Evolutionary conservation across 768 basidiomycete genomes (phyloP).

Genomic region (Calocybe cyanea): DNA sequence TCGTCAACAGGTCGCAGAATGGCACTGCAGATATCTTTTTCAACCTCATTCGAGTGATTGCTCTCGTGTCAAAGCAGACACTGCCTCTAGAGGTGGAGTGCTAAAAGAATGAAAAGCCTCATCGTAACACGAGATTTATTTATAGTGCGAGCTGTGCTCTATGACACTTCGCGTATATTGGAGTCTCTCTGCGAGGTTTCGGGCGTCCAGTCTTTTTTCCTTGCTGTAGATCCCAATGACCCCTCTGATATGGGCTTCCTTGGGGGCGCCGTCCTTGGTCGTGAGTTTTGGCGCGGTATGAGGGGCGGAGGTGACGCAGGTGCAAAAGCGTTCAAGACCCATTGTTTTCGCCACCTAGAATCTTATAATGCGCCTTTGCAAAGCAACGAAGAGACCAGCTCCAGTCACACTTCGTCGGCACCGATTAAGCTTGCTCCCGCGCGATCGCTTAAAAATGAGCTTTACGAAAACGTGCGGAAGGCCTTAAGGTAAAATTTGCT

Average conservation of each 20-base stretch:
- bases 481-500: slow-evolving; percentile 45
- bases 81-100: slow-evolving; percentile 19
- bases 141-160: slow-evolving; percentile 44
- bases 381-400: slow-evolving; percentile 8
- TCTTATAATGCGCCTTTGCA: slow-evolving; percentile 10
- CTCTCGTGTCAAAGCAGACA: slow-evolving; percentile 11
- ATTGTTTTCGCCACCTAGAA: slow-evolving; percentile 32
- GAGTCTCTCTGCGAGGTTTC: slow-evolving; percentile 48
- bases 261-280: slow-evolving; percentile 55
- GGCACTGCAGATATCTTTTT: slow-evolving; percentile 60
- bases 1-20: slow-evolving; percentile 56
- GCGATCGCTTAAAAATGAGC: slow-evolving; percentile 45
- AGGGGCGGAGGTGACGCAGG: slow-evolving; percentile 57
- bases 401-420: slow-evolving; percentile 10
- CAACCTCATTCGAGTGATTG: slow-evolving; percentile 14
- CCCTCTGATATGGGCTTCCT: slow-evolving; percentile 51
- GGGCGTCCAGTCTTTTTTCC: slow-evolving; percentile 58
- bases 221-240: slow-evolving; percentile 54
- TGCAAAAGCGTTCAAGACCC: slow-evolving; percentile 49
- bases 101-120: slow-evolving; percentile 5
- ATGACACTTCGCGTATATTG: slow-evolving; percentile 46
- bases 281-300: slow-evolving; percentile 64
- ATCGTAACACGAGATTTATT: slow-evolving; percentile 14
- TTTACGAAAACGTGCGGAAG: slow-evolving; percentile 52
- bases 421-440: slow-evolving; percentile 25